phyloP scores from a whole-genome alignment of 2,329 filamentous ascomycete species.

The Ophiocordyceps camponoti-saundersi region DNA sequence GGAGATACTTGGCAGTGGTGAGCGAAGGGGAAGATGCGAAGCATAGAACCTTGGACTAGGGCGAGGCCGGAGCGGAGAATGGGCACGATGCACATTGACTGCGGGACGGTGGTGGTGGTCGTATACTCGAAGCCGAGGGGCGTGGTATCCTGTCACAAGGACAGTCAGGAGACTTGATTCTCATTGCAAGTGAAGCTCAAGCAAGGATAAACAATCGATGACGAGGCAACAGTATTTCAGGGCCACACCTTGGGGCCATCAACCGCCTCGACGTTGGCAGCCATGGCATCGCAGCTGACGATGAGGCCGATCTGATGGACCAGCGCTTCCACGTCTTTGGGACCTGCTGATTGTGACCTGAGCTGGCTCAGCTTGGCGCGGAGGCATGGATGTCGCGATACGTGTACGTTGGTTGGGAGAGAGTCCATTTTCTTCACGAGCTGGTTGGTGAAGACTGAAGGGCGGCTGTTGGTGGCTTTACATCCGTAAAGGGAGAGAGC shows the following conservation, averaged over 20 bases:
- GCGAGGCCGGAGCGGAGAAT: conserved; percentile 83
- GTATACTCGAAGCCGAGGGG: conserved; percentile 64
- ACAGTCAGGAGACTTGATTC: too few species aligned
- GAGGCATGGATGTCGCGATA: conserved; percentile 76
- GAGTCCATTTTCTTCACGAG: conserved; percentile 14
- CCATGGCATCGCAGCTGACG: conserved; percentile 66
- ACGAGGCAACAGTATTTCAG: conserved; percentile 5
- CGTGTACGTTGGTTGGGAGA: conserved; percentile 48
- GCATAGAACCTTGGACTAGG: conserved; percentile 62
- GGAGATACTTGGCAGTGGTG: neutral
- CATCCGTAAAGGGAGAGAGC: neutral
- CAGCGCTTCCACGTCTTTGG: conserved; percentile 63
- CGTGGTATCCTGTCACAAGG: conserved; percentile 45
- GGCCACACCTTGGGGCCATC: conserved; percentile 42
- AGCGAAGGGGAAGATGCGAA: neutral
- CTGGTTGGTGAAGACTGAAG: neutral
- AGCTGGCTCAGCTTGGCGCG: conserved; percentile 80
- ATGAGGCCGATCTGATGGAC: conserved; percentile 78
- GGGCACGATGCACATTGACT: conserved; percentile 64
- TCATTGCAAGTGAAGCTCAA: neutral
- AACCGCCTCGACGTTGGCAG: conserved; percentile 37
- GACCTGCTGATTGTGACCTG: conserved; percentile 51
- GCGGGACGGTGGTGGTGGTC: conserved; percentile 43
- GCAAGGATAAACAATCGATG: neutral
- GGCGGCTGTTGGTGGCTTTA: neutral